Percentiles rank a stretch among this genome's conserved stretches.
These are phyloP conservation scores for Huntiella moniliformis DNA, from an alignment of 2,329 filamentous ascomycete species.

Conservation along the genomic window DNA sequence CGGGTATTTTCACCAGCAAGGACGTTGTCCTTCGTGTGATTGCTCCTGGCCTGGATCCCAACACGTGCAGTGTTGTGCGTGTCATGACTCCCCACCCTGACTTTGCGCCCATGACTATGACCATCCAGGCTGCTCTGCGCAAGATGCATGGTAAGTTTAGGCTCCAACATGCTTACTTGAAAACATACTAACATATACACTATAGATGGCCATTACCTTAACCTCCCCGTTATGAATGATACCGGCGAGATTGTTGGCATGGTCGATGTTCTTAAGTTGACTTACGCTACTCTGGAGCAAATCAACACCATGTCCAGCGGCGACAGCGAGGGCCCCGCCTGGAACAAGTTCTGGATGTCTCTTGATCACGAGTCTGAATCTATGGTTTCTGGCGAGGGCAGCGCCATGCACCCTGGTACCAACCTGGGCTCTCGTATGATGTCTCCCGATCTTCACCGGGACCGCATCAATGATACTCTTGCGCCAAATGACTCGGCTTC, in stretches of 20 bases:
- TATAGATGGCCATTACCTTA: constrained; percentile 89
- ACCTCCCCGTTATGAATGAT: constrained; percentile 96
- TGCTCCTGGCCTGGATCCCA: constrained; percentile 82
- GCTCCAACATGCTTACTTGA: background rate
- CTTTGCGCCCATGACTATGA: constrained; percentile 98
- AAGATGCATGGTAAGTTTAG: constrained; percentile 84
- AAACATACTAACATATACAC: background rate
- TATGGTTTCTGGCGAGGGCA: constrained; percentile 80
- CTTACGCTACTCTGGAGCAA: constrained; percentile 93
- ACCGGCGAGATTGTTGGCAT: constrained; percentile 94
- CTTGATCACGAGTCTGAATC: constrained; percentile 91
- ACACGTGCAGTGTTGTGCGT: constrained; percentile 89
- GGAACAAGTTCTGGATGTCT: constrained; percentile 99
- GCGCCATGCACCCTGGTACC: constrained; percentile 35
- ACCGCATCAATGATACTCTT: constrained; percentile 61
- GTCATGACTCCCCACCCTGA: constrained; percentile 99
- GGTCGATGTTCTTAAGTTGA: constrained; percentile 96
- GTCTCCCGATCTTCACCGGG: constrained; percentile 59
- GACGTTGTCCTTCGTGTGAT: constrained; percentile 97
- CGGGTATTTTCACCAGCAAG: constrained; percentile 98
- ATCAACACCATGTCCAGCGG: constrained; percentile 84
- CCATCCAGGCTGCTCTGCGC: constrained; percentile 86
- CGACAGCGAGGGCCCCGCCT: constrained; percentile 86
- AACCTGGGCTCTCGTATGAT: constrained; percentile 54
- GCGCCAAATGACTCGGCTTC: constrained; percentile 89